Conservation (phyloP, 176 grass and related monocot species). For the Carex parvula region DNA sequence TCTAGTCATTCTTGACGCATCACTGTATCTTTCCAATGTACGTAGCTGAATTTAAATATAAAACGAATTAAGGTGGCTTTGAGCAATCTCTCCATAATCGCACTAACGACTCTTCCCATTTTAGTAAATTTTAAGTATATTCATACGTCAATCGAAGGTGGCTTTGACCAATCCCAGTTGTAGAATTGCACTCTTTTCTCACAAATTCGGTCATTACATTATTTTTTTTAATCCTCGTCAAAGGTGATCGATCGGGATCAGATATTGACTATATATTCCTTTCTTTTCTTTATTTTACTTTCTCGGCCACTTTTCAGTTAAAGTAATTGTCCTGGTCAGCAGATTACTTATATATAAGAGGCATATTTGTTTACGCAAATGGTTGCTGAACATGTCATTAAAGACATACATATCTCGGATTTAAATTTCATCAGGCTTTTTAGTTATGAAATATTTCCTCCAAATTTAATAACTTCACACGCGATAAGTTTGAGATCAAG, state of each 20-base stretch:
- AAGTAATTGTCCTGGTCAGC: background rate
- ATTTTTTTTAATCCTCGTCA: background rate
- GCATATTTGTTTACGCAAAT: background rate
- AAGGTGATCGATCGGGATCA: background rate
- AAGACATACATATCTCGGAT: background rate
- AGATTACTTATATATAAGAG: background rate
- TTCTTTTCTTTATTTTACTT: background rate
- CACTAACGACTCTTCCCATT: background rate
- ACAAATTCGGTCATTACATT: background rate
- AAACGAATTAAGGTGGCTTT: background rate
- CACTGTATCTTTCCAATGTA: background rate
- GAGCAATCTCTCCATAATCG: background rate
- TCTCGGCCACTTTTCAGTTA: background rate
- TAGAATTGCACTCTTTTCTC: background rate
- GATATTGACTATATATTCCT: slow-evolving; percentile 6
- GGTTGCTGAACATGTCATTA: background rate
- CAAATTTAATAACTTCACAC: background rate
- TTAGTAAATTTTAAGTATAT: background rate
- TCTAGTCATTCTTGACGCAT: slow-evolving; percentile 5
- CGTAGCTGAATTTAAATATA: background rate
- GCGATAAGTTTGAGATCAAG: background rate
- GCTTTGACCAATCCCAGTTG: background rate
- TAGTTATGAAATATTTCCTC: background rate
- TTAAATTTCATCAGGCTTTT: background rate
- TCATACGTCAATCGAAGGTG: background rate